These are phyloP conservation scores for Euphrasia arctica DNA, from an alignment of 305 asterid species.

Conservation along the genomic window DNA sequence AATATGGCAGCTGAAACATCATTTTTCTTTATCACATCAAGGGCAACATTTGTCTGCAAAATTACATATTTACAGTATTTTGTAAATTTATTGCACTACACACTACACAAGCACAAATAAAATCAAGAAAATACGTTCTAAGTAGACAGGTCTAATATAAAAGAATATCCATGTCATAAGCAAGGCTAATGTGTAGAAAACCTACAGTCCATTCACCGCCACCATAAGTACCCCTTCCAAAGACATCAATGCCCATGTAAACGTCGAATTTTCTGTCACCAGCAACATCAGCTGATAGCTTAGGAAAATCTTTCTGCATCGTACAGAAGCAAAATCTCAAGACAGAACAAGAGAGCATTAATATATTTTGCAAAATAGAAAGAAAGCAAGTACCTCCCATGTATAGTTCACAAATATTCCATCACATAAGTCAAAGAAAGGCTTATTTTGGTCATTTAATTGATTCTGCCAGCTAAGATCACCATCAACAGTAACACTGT, in stretches of 20 bases:
- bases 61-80: neutral
- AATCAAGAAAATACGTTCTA: constrained; percentile 3
- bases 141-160: constrained; percentile 15
- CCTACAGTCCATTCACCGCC: constrained; percentile 96
- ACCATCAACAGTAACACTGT: constrained; percentile 79
- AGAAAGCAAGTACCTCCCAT: constrained; percentile 61
- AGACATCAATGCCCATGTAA: constrained; percentile 96
- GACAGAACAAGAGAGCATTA: constrained; percentile 16
- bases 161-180: constrained; percentile 16
- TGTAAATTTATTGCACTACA: constrained; percentile 1
- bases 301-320: constrained; percentile 69
- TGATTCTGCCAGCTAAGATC: constrained; percentile 83
- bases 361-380: constrained; percentile 7
- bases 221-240: constrained; percentile 83
- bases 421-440: constrained; percentile 84
- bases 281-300: constrained; percentile 76
- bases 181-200: constrained; percentile 25
- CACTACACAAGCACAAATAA: constrained; percentile 5
- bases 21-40: constrained; percentile 18
- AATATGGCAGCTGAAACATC: neutral
- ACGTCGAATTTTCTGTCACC: constrained; percentile 81
- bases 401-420: constrained; percentile 86
- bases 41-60: constrained; percentile 85
- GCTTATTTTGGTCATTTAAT: constrained; percentile 72
- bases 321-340: constrained; percentile 23